These are phyloP conservation scores for Clohesyomyces aquaticus DNA, from an alignment of 495 filamentous ascomycete genomes.

Conservation along the genomic window DNA sequence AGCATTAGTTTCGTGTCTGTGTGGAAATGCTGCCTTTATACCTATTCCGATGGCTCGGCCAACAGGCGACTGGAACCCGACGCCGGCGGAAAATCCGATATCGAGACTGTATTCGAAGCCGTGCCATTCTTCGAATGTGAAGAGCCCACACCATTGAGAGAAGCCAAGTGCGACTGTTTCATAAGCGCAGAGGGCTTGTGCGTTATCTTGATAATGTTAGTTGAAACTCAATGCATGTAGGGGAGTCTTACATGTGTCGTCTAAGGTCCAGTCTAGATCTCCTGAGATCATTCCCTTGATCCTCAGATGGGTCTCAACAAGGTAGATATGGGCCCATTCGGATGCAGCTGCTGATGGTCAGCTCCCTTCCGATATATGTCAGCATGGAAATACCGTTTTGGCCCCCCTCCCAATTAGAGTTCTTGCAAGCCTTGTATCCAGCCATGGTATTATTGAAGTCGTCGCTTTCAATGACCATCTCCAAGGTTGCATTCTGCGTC, in stretches of 20 bases:
- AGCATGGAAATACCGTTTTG: constrained; percentile 32
- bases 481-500: constrained; percentile 57
- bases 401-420: constrained; percentile 36
- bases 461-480: constrained; percentile 54
- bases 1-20: neutral
- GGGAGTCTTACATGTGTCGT: constrained; percentile 28
- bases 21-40: neutral
- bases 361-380: neutral
- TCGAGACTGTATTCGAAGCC: constrained; percentile 62
- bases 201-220: constrained; percentile 56
- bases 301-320: constrained; percentile 54
- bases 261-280: constrained; percentile 29
- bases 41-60: constrained; percentile 67
- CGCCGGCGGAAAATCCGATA: constrained; percentile 59
- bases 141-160: constrained; percentile 59
- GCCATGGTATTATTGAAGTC: constrained; percentile 39
- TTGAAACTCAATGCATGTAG: constrained; percentile 43
- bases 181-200: constrained; percentile 61
- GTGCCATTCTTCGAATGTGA: constrained; percentile 61
- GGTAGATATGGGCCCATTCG: constrained; percentile 52
- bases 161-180: constrained; percentile 65
- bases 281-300: constrained; percentile 51
- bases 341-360: constrained; percentile 38
- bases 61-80: constrained; percentile 62
- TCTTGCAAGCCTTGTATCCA: constrained; percentile 49